Percentiles rank a stretch among this genome's conserved stretches.
Evolutionary conservation across 768 basidiomycete genomes (phyloP).

Genomic region (Lactarius hatsudake): DNA sequence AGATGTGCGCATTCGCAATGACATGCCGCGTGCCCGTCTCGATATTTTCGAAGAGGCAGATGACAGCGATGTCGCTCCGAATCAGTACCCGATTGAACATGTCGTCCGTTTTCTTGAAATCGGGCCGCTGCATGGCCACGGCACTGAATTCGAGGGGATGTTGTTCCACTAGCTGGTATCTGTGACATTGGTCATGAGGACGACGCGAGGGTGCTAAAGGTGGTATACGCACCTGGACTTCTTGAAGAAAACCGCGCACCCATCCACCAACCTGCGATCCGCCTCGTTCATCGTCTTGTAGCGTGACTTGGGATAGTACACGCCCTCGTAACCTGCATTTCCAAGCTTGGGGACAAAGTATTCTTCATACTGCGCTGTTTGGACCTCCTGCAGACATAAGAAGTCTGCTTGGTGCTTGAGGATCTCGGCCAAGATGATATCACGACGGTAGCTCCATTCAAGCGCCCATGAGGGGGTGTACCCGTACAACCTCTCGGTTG

Average conservation of each 20-base stretch:
- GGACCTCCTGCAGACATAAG: conserved; percentile 93
- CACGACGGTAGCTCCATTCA: conserved; percentile 92
- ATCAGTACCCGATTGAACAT: conserved; percentile 99
- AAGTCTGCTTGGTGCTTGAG: conserved; percentile 82
- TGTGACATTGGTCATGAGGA: conserved; percentile 33
- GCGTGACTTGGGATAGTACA: conserved; percentile 88
- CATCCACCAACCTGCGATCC: conserved; percentile 88
- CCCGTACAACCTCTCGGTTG: conserved; percentile 85
- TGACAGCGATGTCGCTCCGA: conserved; percentile 89
- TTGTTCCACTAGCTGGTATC: conserved; percentile 91
- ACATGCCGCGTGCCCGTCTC: conserved; percentile 85
- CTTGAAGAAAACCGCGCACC: conserved; percentile 96
- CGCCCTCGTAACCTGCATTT: conserved; percentile 82
- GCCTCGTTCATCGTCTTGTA: conserved; percentile 89
- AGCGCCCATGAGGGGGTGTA: conserved; percentile 98
- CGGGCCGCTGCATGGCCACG: conserved; percentile 87
- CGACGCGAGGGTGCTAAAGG: neutral
- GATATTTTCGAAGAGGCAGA: conserved; percentile 83
- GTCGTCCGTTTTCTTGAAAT: conserved; percentile 97
- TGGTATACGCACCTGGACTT: conserved; percentile 65
- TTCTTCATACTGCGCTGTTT: conserved; percentile 87
- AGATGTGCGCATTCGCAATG: conserved; percentile 86
- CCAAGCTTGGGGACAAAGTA: conserved; percentile 76
- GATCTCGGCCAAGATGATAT: conserved; percentile 82
- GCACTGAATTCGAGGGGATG: conserved; percentile 92